Evolutionary conservation across 352 stramenopile species (phyloP).

Genomic region (Phytopythium aichiense): DNA sequence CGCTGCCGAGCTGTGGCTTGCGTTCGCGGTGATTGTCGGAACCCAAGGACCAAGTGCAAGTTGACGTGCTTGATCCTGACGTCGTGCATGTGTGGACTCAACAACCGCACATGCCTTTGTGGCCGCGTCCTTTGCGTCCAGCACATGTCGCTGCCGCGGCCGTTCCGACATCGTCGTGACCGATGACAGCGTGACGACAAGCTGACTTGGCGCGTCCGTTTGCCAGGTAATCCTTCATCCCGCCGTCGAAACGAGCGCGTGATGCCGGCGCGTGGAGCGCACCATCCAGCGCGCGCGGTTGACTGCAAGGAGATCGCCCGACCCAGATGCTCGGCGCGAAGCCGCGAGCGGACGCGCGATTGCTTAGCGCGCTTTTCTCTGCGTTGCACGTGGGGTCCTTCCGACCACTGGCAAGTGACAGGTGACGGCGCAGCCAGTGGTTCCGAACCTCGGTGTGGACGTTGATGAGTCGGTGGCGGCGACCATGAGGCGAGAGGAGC

Average conservation of each 20-base stretch:
- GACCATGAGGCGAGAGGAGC: not conserved
- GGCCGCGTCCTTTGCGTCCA: no score
- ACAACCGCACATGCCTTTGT: no score
- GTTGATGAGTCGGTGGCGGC: no score
- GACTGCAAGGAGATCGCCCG: not conserved
- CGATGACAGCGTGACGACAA: no score
- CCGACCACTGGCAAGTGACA: no score
- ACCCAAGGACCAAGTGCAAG: not conserved
- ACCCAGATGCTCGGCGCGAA: not conserved
- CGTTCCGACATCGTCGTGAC: no score
- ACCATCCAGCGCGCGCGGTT: not conserved
- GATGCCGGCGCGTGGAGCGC: not conserved
- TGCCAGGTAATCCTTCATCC: no score
- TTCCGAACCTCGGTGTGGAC: not conserved
- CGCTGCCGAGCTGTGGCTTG: not conserved
- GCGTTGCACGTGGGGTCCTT: not conserved
- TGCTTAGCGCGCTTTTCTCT: constrained; percentile 3
- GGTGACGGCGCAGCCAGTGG: not conserved
- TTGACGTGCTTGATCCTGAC: not conserved
- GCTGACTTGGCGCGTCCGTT: no score
- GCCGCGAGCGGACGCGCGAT: not conserved
- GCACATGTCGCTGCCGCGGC: no score
- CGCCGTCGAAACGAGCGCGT: not conserved
- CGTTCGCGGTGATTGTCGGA: not conserved
- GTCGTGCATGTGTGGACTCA: no score